Conservation (phyloP, 2,329 filamentous ascomycete genomes). For the Colletotrichum costaricense region DNA sequence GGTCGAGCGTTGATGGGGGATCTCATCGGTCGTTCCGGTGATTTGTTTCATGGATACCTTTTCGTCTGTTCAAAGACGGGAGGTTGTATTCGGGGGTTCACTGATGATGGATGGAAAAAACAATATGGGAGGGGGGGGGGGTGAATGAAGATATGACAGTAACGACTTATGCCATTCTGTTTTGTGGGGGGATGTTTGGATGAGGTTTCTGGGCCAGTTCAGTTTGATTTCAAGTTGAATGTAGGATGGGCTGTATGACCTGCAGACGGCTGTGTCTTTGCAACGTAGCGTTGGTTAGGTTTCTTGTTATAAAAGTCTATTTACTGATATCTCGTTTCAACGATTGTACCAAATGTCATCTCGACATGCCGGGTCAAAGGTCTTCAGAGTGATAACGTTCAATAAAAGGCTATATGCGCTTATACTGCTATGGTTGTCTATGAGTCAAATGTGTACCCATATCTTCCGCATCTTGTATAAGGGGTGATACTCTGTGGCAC, state of each 20-base stretch:
- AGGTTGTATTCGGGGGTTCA: neutral
- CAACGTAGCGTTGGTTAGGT: neutral
- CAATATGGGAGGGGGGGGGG: too few species aligned
- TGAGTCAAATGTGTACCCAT: too few species aligned
- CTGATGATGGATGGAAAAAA: neutral
- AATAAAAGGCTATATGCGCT: too few species aligned
- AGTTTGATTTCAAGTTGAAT: neutral
- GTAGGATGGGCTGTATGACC: neutral
- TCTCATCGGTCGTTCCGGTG: conserved; percentile 22
- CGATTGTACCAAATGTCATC: too few species aligned
- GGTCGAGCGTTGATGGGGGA: neutral
- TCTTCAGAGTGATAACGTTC: too few species aligned
- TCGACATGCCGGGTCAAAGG: too few species aligned
- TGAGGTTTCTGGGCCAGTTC: neutral
- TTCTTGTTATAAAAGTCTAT: too few species aligned
- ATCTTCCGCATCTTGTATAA: too few species aligned
- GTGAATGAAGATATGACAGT: neutral
- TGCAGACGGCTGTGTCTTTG: neutral
- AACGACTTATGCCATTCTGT: neutral
- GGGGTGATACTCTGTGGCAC: too few species aligned
- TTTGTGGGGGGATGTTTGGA: neutral
- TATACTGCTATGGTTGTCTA: too few species aligned
- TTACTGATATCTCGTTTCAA: too few species aligned
- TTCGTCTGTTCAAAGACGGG: neutral
- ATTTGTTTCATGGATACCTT: neutral